phyloP scores from a whole-genome alignment of 169 alveolate genomes.

The Plasmodium gallinaceum region DNA sequence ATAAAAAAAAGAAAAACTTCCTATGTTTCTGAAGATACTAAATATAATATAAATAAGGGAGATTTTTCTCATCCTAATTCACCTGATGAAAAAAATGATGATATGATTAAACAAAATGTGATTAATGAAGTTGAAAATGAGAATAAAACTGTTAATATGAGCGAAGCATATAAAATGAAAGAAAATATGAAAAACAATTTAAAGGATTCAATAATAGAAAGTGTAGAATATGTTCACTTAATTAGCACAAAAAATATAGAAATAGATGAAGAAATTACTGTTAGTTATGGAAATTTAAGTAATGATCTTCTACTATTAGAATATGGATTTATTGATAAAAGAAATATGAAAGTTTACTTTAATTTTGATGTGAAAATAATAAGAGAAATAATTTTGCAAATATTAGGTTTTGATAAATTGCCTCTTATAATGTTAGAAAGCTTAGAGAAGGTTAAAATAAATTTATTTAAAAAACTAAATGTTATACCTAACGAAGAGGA shows the following conservation, averaged over 20 bases:
- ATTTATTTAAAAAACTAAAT: conserved; percentile 32
- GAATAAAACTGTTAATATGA: background rate
- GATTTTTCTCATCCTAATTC: background rate
- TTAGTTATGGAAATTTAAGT: conserved; percentile 48
- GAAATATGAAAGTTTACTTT: conserved; percentile 42
- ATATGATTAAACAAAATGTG: background rate
- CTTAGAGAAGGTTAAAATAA: conserved; percentile 27
- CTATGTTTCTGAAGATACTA: too few relatives aligned
- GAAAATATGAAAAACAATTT: too few relatives aligned
- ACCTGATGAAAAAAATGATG: background rate
- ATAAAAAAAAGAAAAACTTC: conserved; percentile 6
- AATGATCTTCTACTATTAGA: conserved; percentile 69
- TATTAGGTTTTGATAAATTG: conserved; percentile 59
- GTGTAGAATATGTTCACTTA: conserved; percentile 29
- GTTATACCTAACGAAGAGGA: conserved; percentile 18
- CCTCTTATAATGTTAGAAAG: conserved; percentile 71
- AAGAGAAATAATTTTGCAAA: conserved; percentile 68
- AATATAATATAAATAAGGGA: too few relatives aligned
- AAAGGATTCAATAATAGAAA: background rate
- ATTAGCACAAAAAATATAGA: conserved; percentile 49
- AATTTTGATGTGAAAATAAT: conserved; percentile 66
- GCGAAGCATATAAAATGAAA: too few relatives aligned
- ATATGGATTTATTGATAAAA: conserved; percentile 63
- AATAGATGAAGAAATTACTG: conserved; percentile 62
- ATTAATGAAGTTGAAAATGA: conserved; percentile 3